Evolutionary conservation across 768 basidiomycete genomes (phyloP).

Genomic region (Asterophora parasitica): DNA sequence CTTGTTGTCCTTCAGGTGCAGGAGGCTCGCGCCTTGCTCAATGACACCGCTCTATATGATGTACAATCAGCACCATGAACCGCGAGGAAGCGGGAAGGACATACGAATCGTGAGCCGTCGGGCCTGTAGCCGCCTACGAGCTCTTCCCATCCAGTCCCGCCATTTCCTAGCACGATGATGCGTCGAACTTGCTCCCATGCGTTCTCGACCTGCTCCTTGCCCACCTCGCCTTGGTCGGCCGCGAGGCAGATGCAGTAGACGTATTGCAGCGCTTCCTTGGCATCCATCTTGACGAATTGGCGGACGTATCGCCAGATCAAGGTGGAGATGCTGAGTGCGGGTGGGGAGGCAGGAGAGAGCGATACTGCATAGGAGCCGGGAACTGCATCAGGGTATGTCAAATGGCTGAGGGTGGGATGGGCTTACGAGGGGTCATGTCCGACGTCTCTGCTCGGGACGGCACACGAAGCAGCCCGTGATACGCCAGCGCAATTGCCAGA

Average conservation of each 20-base stretch:
- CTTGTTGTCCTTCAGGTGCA: slow-evolving; percentile 60
- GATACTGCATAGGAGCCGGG: slow-evolving; percentile 47
- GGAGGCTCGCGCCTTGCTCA: slow-evolving; percentile 74
- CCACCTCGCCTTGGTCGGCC: slow-evolving; percentile 64
- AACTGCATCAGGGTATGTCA: too few species aligned
- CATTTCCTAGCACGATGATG: slow-evolving; percentile 74
- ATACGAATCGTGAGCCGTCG: slow-evolving; percentile 86
- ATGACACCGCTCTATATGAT: slow-evolving; percentile 71
- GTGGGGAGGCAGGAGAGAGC: slow-evolving; percentile 59
- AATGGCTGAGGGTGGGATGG: background rate
- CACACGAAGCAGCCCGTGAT: slow-evolving; percentile 87
- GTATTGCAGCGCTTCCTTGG: slow-evolving; percentile 92
- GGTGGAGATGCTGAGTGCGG: slow-evolving; percentile 76
- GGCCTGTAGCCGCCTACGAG: slow-evolving; percentile 89
- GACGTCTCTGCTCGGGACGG: slow-evolving; percentile 78
- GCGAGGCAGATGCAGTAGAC: slow-evolving; percentile 82
- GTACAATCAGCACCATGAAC: too few species aligned
- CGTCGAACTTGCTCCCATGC: slow-evolving; percentile 79
- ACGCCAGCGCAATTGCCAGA: slow-evolving; percentile 84
- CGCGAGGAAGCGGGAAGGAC: slow-evolving; percentile 24
- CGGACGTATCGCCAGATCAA: slow-evolving; percentile 91
- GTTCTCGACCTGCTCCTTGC: slow-evolving; percentile 79
- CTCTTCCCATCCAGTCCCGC: slow-evolving; percentile 84
- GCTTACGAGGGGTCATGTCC: slow-evolving; percentile 74
- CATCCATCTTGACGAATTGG: slow-evolving; percentile 89